Base-by-base conservation (phyloP, 345 rosid genomes). In the Populus simonii region DNA sequence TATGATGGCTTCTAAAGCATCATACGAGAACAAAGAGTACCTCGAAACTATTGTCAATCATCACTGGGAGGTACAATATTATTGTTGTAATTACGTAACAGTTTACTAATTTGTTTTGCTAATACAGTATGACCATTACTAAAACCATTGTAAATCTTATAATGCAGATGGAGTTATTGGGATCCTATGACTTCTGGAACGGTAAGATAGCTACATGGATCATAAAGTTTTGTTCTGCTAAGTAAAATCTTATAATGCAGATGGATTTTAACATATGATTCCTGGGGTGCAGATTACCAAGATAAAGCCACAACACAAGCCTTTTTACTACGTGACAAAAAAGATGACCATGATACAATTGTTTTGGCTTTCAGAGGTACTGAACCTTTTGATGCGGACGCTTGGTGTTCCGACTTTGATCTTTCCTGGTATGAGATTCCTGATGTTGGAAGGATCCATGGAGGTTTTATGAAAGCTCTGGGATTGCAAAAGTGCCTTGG, bases 381-480 rank as follows among this genome's bases (percentile, higher is more conserved):
- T 0, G 89, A 89, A 61, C 83, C 90, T 10, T 92, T 93, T 57
- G 82, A 90, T 33, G 82, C 96, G 0, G 89, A 92, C 61, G 91
- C 85, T 3, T 92, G 94, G 93, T 83, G 93, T 81, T 84, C 94
- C 0, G 92, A 93, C 83, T 81, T 90, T 16, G 96, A 93, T 66
- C 61, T 91, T 47, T 90, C 96, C 0, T 92, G 98, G 96, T 92
- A 89, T 62, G 92, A 89, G 63, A 82, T 93, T 39, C 70, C 83
- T 15, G 84, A 82, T 33, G 65, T 90, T 63, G 98, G 98, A 29
- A 92, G 73, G 67, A 87, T 92, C 76, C 96, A 92, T 62, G 89
- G 91, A 8, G 96, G 98, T 17, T 91, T 90, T 70, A 85, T 93
- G 94, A 91, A 93, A 80, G 92, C 93, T 43, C 51, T 93, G n/a